Conservation (phyloP, 1,284 basidiomycete species). For the Moesziomyces parantarcticus region DNA sequence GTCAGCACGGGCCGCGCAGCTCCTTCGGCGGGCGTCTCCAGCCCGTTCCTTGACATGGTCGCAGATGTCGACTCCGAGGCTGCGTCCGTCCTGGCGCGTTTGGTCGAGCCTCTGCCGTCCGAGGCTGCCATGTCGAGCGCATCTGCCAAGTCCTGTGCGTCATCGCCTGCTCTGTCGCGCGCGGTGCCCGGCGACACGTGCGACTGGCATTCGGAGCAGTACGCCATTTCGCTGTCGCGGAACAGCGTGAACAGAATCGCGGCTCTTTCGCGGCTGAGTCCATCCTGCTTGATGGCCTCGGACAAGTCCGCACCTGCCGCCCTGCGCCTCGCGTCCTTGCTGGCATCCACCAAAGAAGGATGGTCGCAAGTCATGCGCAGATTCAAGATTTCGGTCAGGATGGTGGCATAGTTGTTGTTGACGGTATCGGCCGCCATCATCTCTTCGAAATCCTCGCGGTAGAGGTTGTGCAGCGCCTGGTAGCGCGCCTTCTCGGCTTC, state of each 20-base stretch:
- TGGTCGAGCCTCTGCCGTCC: conserved; percentile 13
- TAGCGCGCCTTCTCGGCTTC: conserved; percentile 86
- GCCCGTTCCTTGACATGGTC: conserved; percentile 11
- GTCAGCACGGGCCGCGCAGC: conserved; percentile 73
- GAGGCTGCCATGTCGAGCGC: conserved; percentile 71
- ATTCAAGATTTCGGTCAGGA: conserved; percentile 80
- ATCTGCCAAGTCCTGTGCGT: conserved; percentile 70
- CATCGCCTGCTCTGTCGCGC: conserved; percentile 36
- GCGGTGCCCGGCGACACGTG: conserved; percentile 73
- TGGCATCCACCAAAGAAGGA: conserved; percentile 82
- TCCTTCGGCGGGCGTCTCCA: conserved; percentile 38
- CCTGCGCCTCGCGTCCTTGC: conserved; percentile 69
- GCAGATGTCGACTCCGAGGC: conserved; percentile 6
- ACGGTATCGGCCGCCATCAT: conserved; percentile 84
- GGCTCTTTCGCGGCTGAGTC: conserved; percentile 81
- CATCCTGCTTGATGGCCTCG: conserved; percentile 77
- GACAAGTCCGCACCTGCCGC: conserved; percentile 73
- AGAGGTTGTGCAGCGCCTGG: conserved; percentile 84
- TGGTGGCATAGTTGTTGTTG: conserved; percentile 97
- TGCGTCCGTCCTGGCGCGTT: conserved; percentile 23
- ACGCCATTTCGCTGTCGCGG: conserved; percentile 84
- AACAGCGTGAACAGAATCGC: conserved; percentile 82
- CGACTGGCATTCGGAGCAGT: conserved; percentile 84
- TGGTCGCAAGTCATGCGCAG: conserved; percentile 98
- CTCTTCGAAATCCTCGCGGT: conserved; percentile 88